Conservation (phyloP, 768 basidiomycete species). For the Tulasnella sp. region DNA sequence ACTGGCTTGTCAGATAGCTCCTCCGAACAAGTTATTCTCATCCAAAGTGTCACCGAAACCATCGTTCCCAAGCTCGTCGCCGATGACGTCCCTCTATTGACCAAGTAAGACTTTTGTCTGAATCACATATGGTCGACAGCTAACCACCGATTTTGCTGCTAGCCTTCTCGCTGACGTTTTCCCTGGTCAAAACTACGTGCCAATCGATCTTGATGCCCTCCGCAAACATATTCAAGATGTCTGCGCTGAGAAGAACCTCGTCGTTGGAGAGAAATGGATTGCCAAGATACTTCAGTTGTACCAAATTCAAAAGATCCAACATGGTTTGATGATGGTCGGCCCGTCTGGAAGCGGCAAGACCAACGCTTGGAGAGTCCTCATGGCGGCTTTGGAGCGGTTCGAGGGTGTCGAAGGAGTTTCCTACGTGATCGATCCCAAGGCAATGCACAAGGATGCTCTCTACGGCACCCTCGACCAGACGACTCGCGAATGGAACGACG, state of each 20-base stretch:
- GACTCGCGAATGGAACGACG: conserved; percentile 98
- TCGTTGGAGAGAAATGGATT: conserved; percentile 81
- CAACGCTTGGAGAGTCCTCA: conserved; percentile 90
- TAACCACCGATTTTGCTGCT: conserved; percentile 11
- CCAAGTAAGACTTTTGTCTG: conserved; percentile 46
- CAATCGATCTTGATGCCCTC: conserved; percentile 77
- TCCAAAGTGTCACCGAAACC: conserved; percentile 96
- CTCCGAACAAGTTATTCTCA: conserved; percentile 91
- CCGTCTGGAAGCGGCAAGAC: conserved; percentile 96
- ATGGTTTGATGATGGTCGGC: conserved; percentile 99
- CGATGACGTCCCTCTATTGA: conserved; percentile 89
- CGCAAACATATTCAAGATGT: conserved; percentile 78
- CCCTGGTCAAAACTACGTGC: conserved; percentile 86
- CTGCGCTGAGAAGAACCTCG: conserved; percentile 75
- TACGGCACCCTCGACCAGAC: conserved; percentile 96
- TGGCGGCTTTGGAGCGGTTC: conserved; percentile 79
- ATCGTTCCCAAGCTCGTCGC: conserved; percentile 97
- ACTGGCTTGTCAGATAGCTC: conserved; percentile 51
- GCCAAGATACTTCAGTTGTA: conserved; percentile 95
- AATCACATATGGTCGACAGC: neutral
- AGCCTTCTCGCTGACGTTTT: conserved; percentile 95
- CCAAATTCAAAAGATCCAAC: conserved; percentile 99
- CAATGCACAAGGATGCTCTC: conserved; percentile 95
- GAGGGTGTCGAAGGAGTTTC: conserved; percentile 87
- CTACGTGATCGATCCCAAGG: conserved; percentile 98